Evolutionary conservation across 164 flowering plant species (phyloP), one percentile per base, ranked within the genome.

Genomic region (Taxillus chinensis): DNA sequence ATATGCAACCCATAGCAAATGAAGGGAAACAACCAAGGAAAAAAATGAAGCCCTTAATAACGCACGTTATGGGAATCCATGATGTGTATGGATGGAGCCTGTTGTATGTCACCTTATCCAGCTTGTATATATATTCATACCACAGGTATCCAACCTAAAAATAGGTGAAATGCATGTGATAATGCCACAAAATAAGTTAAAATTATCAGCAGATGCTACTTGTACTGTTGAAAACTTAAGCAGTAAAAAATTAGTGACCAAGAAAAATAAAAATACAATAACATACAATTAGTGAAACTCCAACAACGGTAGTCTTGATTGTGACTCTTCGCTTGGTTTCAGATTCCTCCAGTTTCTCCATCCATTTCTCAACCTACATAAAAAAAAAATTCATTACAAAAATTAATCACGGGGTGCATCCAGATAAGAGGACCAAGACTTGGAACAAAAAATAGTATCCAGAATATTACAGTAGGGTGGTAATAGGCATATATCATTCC

Each of bases 41-140:
- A 64, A 38, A 45, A 51, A 45, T 15, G 40, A n/a, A 55, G 13
- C 11, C 13, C 27, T 5, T 7, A 6, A 55, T 57, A 7, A 83
- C 99, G 14, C 70, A 93, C 99, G 95, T 93, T 74, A 93, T 90
- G 14, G 99, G 99, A 64, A 93, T 93, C 99, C 99, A 93, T 50
- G 99, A 93, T 64, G 99, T 93, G 83, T 88, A 90, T 43, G 99
- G 99, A 74, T 93, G 99, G 62, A 71, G 69, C 72, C 83, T 93
- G 77, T 89, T 93, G 83, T 93, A 93, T 62, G 95, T 64, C 63
- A 84, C 74, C 70, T 86, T 90, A 79, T 93, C 99, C 82, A 90
- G 75, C 87, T 87, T 93, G 87, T 90, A 93, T 49, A 90, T 83
- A 62, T 67, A 85, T 70, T 93, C 96, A 68, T 84, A 93, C 99